Percentiles rank a stretch among this genome's conserved stretches.
Conservation (phyloP, 2,329 filamentous ascomycete genomes). For the Curvularia sp. region DNA sequence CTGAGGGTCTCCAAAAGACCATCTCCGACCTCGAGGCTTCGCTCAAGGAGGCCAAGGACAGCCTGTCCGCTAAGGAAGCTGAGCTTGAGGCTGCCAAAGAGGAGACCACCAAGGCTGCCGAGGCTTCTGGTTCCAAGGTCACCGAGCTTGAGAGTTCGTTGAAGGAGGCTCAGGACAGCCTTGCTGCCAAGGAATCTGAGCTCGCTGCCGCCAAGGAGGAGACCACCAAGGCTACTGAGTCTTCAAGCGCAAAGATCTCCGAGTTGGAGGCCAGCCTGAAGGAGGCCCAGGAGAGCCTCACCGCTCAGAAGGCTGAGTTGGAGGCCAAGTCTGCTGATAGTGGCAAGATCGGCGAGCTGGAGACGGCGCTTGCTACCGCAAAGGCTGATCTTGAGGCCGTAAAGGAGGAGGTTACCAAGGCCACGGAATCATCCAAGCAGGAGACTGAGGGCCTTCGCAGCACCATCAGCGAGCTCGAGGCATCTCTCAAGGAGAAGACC, state of each 20-base stretch:
- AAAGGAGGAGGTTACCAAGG: constrained; percentile 15
- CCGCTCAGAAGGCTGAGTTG: constrained; percentile 34
- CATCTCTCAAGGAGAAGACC: constrained; percentile 25
- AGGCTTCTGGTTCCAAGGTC: constrained; percentile 28
- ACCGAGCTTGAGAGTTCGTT: constrained; percentile 28
- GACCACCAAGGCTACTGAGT: constrained; percentile 28
- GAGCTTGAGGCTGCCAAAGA: constrained; percentile 27
- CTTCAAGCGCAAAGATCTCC: constrained; percentile 28
- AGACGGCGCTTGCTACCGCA: constrained; percentile 23
- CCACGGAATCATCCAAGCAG: constrained; percentile 27
- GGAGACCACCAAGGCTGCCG: constrained; percentile 25
- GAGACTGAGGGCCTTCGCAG: constrained; percentile 23
- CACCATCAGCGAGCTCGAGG: constrained; percentile 32
- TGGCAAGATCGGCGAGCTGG: constrained; percentile 29
- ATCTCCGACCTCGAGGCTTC: constrained; percentile 30
- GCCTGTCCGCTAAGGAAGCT: constrained; percentile 19
- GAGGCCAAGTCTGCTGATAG: constrained; percentile 26
- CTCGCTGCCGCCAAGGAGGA: constrained; percentile 25
- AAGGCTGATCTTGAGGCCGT: constrained; percentile 18
- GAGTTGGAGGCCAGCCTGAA: constrained; percentile 33
- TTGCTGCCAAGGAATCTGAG: constrained; percentile 24
- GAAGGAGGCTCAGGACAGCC: constrained; percentile 19
- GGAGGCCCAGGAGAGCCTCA: constrained; percentile 31
- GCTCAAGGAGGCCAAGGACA: constrained; percentile 21
- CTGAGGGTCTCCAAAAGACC: constrained; percentile 26